Percentiles rank a stretch among this genome's conserved stretches.
Evolutionary conservation across 805 yeast genomes (phyloP).

Genomic region (Hanseniaspora pseudoguilliermondii): DNA sequence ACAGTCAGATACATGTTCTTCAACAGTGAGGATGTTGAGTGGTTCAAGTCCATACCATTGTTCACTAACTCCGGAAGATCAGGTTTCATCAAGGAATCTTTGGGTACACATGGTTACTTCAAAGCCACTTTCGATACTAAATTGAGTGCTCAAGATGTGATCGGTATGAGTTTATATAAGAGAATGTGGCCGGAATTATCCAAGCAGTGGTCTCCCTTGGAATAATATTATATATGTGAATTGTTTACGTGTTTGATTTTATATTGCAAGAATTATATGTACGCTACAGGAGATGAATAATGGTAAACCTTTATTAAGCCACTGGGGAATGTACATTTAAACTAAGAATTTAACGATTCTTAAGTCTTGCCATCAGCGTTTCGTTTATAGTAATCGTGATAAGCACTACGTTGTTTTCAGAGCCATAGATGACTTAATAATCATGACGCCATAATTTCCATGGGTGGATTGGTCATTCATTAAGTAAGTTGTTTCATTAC

Average conservation of each 20-base stretch:
- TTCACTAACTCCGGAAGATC: constrained; percentile 87
- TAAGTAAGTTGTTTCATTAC: too few species aligned
- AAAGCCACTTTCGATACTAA: constrained; percentile 90
- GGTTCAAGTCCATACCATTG: constrained; percentile 82
- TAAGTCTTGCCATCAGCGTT: too few species aligned
- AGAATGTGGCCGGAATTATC: constrained; percentile 75
- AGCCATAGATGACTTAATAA: neutral
- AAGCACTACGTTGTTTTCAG: too few species aligned
- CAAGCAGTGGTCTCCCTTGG: constrained; percentile 22
- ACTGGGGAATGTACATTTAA: too few species aligned
- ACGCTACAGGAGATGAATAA: neutral
- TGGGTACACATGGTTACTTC: constrained; percentile 98
- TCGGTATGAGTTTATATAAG: constrained; percentile 87
- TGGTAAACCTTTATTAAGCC: too few species aligned
- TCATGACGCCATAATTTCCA: too few species aligned
- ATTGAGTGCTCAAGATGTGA: constrained; percentile 78
- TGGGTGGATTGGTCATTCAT: too few species aligned
- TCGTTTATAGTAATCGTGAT: too few species aligned
- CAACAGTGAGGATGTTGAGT: constrained; percentile 73
- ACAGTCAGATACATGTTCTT: constrained; percentile 96
- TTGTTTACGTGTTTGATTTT: neutral
- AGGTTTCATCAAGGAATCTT: constrained; percentile 85
- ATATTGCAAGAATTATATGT: neutral
- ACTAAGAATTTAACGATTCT: too few species aligned
- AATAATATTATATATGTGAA: neutral